phyloP scores from a whole-genome alignment of 2,329 filamentous ascomycete genomes.

The Clonostachys rosea region DNA sequence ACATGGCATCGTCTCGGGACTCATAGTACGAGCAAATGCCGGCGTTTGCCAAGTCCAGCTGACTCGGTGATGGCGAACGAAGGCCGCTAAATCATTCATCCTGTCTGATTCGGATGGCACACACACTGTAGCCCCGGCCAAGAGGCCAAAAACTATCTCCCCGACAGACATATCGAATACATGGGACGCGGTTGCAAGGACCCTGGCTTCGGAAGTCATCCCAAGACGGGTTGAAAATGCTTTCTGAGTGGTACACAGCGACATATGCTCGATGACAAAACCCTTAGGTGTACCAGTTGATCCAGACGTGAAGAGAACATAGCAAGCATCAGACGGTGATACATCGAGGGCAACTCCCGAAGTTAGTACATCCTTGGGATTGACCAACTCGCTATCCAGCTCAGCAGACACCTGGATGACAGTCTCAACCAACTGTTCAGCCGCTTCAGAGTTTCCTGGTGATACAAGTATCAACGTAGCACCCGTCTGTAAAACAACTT shows the following conservation, averaged over 20 bases:
- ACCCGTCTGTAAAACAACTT: background rate
- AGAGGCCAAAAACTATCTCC: conserved; percentile 6
- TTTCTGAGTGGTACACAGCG: conserved; percentile 8
- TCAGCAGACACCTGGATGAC: conserved; percentile 1
- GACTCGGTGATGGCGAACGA: conserved; percentile 5
- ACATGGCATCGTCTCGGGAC: conserved; percentile 2
- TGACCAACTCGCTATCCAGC: background rate
- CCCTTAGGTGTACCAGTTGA: conserved; percentile 15
- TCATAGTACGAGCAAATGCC: conserved; percentile 4
- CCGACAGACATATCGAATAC: conserved; percentile 3
- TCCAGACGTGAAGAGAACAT: conserved; percentile 12
- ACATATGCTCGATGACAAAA: conserved; percentile 9
- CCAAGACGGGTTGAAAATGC: conserved; percentile 7
- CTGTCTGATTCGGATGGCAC: conserved; percentile 7
- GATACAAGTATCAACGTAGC: conserved; percentile 1
- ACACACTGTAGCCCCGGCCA: conserved; percentile 4
- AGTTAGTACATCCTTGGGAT: conserved; percentile 22
- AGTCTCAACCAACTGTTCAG: background rate
- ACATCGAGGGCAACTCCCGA: conserved; percentile 10
- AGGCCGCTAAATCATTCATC: conserved; percentile 8
- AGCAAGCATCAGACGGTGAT: conserved; percentile 4
- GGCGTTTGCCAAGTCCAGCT: conserved; percentile 7
- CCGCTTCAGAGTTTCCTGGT: background rate
- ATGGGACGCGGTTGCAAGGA: conserved; percentile 2
- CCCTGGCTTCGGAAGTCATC: conserved; percentile 12